These are phyloP conservation scores for Prunus mira DNA, from an alignment of 306 rosid species.

Conservation along the genomic window DNA sequence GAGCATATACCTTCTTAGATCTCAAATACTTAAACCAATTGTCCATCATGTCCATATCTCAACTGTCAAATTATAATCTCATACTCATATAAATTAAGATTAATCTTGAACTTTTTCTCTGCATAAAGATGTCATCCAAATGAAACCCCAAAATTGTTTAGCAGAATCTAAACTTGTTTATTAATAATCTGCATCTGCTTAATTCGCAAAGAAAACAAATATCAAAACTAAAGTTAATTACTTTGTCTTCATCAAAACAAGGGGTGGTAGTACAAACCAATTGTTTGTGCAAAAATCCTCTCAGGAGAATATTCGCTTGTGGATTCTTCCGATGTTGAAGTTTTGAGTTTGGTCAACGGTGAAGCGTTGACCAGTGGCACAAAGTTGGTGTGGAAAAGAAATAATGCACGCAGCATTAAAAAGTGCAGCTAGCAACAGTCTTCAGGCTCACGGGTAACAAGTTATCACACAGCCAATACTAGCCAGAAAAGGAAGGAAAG, in stretches of 20 bases:
- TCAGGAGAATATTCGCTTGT: too few species aligned
- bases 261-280: background rate
- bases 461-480: slow-evolving; percentile 11
- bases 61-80: background rate
- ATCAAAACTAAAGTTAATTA: background rate
- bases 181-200: too few species aligned
- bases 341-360: background rate
- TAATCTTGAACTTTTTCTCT: background rate
- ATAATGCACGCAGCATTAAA: background rate
- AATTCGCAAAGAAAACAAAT: background rate
- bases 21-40: background rate
- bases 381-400: background rate
- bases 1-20: background rate
- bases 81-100: background rate
- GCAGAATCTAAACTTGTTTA: background rate
- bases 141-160: background rate
- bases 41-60: background rate
- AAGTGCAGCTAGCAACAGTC: slow-evolving; percentile 16
- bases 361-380: slow-evolving; percentile 9
- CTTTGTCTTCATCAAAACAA: background rate
- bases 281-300: too few species aligned
- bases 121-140: background rate
- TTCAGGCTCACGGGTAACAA: slow-evolving; percentile 38
- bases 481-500: slow-evolving; percentile 22
- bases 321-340: background rate